Evolutionary conservation across 2,329 filamentous ascomycete species (phyloP).

Genomic region (Paracoccidioides lutzii): DNA sequence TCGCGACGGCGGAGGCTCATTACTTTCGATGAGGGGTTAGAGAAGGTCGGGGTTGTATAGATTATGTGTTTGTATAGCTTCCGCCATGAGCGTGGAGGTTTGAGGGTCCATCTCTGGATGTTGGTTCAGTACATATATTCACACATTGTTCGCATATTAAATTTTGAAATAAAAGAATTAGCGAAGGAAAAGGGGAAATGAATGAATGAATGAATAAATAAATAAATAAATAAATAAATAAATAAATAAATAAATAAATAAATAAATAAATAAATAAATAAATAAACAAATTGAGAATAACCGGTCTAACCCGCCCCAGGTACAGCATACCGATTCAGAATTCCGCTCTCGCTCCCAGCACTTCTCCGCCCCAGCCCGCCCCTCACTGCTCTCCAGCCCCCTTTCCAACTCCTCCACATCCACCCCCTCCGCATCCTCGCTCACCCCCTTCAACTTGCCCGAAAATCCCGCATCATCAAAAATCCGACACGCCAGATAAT

Average conservation of each 20-base stretch:
- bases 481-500: slow-evolving; percentile 73
- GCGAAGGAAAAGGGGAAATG: neutral
- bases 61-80: slow-evolving; percentile 81
- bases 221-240: too few relatives aligned
- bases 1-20: slow-evolving; percentile 59
- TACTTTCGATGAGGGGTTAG: slow-evolving; percentile 75
- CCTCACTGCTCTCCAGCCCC: slow-evolving; percentile 40
- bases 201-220: neutral
- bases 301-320: neutral
- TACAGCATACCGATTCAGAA: slow-evolving; percentile 30
- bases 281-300: neutral
- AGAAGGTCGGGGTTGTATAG: slow-evolving; percentile 77
- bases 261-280: too few relatives aligned
- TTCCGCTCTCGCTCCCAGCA: neutral
- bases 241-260: too few relatives aligned
- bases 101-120: slow-evolving; percentile 27
- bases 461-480: slow-evolving; percentile 70
- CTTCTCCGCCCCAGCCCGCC: slow-evolving; percentile 18
- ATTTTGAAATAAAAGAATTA: neutral
- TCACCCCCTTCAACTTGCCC: slow-evolving; percentile 52
- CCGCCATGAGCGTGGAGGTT: slow-evolving; percentile 45
- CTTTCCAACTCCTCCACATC: slow-evolving; percentile 50
- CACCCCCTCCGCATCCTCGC: slow-evolving; percentile 66
- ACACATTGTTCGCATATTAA: neutral
- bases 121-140: too few relatives aligned